Percentiles rank a stretch among this genome's conserved stretches.
Evolutionary conservation across 495 filamentous ascomycete species (phyloP).

Genomic region (Copromyces sp.): DNA sequence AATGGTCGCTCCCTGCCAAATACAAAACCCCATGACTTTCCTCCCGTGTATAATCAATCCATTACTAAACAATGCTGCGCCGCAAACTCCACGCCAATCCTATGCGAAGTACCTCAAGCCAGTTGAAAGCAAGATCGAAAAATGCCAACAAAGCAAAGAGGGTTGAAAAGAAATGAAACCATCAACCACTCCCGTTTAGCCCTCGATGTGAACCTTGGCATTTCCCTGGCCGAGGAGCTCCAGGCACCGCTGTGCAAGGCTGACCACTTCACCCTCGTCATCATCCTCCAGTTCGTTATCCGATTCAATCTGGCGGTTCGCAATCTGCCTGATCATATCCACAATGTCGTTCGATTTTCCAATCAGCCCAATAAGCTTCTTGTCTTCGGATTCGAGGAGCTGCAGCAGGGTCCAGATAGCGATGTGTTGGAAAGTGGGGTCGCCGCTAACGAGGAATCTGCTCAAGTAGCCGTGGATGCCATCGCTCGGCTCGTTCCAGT

Average conservation of each 20-base stretch:
- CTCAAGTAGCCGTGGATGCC: conserved; percentile 92
- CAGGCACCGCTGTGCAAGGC: conserved; percentile 77
- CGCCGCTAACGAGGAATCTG: conserved; percentile 85
- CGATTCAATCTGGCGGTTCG: conserved; percentile 80
- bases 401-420: conserved; percentile 97
- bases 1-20: conserved; percentile 9
- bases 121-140: conserved; percentile 2
- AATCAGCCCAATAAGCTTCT: conserved; percentile 72
- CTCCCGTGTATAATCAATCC: conserved; percentile 15
- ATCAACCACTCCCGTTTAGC: conserved; percentile 21
- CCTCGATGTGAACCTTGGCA: conserved; percentile 47
- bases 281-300: conserved; percentile 82
- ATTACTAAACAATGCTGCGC: conserved; percentile 27
- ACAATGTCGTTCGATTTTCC: conserved; percentile 80
- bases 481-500: conserved; percentile 85
- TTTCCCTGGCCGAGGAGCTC: conserved; percentile 64
- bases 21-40: conserved; percentile 11
- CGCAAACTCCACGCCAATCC: conserved; percentile 29
- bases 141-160: conserved; percentile 17
- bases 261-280: conserved; percentile 85
- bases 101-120: conserved; percentile 17
- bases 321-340: conserved; percentile 79
- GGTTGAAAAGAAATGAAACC: conserved; percentile 1
- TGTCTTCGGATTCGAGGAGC: conserved; percentile 87
- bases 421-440: conserved; percentile 97